Evolutionary conservation across 495 filamentous ascomycete genomes (phyloP).

Genomic region (Hyaloscypha variabilis): DNA sequence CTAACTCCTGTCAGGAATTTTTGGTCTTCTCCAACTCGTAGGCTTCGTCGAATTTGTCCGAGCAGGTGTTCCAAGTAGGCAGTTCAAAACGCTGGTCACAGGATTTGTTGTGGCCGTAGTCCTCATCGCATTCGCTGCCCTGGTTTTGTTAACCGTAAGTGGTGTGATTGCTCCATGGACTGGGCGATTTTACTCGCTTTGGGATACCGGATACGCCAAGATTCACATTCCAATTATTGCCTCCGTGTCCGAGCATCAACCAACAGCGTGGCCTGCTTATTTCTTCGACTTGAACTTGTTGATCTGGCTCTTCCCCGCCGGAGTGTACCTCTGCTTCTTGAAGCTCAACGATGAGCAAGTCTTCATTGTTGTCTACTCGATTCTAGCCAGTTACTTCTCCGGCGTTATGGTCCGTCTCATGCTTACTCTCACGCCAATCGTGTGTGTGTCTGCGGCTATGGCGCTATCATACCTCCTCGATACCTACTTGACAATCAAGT

Average conservation of each 20-base stretch:
- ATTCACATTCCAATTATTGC: slow-evolving; percentile 99
- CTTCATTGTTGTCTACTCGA: slow-evolving; percentile 94
- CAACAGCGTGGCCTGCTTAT: slow-evolving; percentile 99
- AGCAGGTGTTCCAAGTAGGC: slow-evolving; percentile 81
- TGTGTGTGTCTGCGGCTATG: slow-evolving; percentile 92
- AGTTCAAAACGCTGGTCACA: slow-evolving; percentile 86
- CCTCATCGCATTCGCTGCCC: slow-evolving; percentile 66
- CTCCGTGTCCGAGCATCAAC: slow-evolving; percentile 98
- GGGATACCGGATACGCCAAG: slow-evolving; percentile 99
- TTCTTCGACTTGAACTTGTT: slow-evolving; percentile 99
- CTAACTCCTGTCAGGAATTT: slow-evolving; percentile 70
- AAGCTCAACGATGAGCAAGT: slow-evolving; percentile 95
- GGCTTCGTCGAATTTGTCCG: slow-evolving; percentile 92
- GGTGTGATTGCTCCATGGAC: slow-evolving; percentile 97
- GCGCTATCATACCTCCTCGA: slow-evolving; percentile 89
- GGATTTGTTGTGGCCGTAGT: slow-evolving; percentile 79
- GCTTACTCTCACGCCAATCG: slow-evolving; percentile 95
- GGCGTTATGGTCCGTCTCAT: slow-evolving; percentile 99
- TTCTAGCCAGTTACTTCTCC: slow-evolving; percentile 96
- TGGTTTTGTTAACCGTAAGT: slow-evolving; percentile 81
- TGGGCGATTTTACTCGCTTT: slow-evolving; percentile 98
- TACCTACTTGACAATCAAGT: slow-evolving; percentile 69
- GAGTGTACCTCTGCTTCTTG: slow-evolving; percentile 98
- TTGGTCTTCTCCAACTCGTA: slow-evolving; percentile 92
- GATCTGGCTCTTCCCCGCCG: slow-evolving; percentile 98